These are phyloP conservation scores for Yamadazyma paraphyllophila DNA, from an alignment of 805 yeast genomes.

Conservation along the genomic window DNA sequence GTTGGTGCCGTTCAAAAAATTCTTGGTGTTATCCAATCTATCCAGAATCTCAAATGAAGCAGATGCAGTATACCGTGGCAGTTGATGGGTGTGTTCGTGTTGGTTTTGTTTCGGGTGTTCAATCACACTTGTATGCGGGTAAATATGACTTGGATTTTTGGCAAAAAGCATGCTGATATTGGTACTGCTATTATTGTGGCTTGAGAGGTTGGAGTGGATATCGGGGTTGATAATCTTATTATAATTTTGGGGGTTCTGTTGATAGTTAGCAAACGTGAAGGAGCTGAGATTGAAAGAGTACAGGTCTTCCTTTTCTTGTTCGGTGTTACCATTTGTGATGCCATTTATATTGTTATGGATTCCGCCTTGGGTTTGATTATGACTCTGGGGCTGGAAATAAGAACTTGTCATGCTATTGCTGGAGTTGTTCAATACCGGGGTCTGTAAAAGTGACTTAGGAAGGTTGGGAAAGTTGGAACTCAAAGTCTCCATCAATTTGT, in stretches of 20 bases:
- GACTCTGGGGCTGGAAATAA: slow-evolving; percentile 18
- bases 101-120: background rate
- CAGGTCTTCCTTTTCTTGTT: slow-evolving; percentile 24
- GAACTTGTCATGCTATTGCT: slow-evolving; percentile 38
- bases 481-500: slow-evolving; percentile 6
- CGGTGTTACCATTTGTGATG: background rate
- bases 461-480: slow-evolving; percentile 12
- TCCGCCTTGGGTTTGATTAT: background rate
- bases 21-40: slow-evolving; percentile 14
- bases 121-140: slow-evolving; percentile 7
- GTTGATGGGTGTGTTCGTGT: slow-evolving; percentile 2
- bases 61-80: slow-evolving; percentile 3
- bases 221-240: slow-evolving; percentile 1
- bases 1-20: slow-evolving; percentile 37
- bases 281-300: slow-evolving; percentile 34
- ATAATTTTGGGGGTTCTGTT: slow-evolving; percentile 3
- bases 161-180: slow-evolving; percentile 14
- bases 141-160: slow-evolving; percentile 14
- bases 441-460: slow-evolving; percentile 10
- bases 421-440: slow-evolving; percentile 18
- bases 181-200: slow-evolving; percentile 11
- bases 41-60: slow-evolving; percentile 8
- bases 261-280: slow-evolving; percentile 29
- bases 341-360: background rate
- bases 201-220: slow-evolving; percentile 2